These are phyloP conservation scores for Sporothrix mexicana DNA, from an alignment of 2,329 filamentous ascomycete genomes.

Conservation along the genomic window DNA sequence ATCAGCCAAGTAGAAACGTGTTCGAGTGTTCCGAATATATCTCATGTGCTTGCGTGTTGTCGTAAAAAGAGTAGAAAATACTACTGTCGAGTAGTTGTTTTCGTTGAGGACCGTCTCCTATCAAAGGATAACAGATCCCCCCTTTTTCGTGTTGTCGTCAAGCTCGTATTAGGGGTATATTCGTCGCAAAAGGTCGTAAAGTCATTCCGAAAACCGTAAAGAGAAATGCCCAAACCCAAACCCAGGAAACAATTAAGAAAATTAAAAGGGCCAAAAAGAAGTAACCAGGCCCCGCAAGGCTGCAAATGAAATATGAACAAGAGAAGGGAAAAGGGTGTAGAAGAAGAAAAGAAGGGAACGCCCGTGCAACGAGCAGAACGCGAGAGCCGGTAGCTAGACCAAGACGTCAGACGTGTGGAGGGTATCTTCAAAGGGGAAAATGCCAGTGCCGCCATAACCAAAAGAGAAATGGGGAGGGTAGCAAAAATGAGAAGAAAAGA, in stretches of 20 bases:
- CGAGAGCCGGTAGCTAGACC: conserved; percentile 26
- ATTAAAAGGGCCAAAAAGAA: conserved; percentile 17
- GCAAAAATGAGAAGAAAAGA: conserved; percentile 37
- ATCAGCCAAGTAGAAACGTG: background rate
- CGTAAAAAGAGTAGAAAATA: conserved; percentile 17
- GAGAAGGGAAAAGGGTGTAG: conserved; percentile 38
- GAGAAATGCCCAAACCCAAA: conserved; percentile 33
- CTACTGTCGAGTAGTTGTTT: background rate
- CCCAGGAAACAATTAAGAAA: conserved; percentile 31
- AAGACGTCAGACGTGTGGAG: conserved; percentile 21
- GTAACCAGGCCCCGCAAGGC: conserved; percentile 9
- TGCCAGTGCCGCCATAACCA: conserved; percentile 30
- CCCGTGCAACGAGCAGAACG: conserved; percentile 31
- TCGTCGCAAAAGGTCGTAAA: conserved; percentile 35
- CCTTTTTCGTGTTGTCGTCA: conserved; percentile 21
- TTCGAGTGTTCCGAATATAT: conserved; percentile 30
- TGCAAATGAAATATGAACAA: conserved; percentile 40
- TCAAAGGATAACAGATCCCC: conserved; percentile 34
- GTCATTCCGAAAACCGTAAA: conserved; percentile 33
- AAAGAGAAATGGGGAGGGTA: conserved; percentile 37
- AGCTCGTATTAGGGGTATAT: conserved; percentile 33
- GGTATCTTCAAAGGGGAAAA: conserved; percentile 38
- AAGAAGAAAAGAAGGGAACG: conserved; percentile 36
- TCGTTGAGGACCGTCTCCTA: background rate
- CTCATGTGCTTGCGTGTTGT: conserved; percentile 2